Evolutionary conservation across 108 stramenopile genomes (phyloP), one percentile per base, ranked within the genome.

Genomic region (Schizochytrium sp.): DNA sequence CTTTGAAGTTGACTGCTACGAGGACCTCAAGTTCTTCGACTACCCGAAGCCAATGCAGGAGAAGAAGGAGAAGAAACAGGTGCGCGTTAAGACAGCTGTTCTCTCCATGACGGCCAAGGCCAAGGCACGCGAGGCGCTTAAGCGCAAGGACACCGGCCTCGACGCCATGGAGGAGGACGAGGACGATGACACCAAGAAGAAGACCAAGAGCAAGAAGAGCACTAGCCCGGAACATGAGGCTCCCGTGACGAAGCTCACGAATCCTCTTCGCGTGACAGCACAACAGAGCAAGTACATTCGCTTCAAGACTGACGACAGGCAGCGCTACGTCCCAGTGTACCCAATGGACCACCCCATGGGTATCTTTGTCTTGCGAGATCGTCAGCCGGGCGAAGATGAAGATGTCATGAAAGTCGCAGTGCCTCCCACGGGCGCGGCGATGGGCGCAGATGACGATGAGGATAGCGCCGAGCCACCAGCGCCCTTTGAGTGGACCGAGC

Each of bases 11-110:
- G 89, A 92, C 43, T 99, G 99, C 95, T 94, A 95, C 55, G 94
- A 96, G 5, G 96, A 95, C 60, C 98, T 98, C 3, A 96, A 96
- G 72, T 90, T 87, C 43, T 99, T 99, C 91, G 97, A 98, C 0
- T 98, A 99, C 89, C 99, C 98, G 18, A 97, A 98, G 93, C 95
- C 95, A 72, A 89, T 97, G 55, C 96, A 97, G 88, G 98, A 99
- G 94, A 99, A 99, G 93, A 98, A 98, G 93, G 98, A 98, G 92
- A 97, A 97, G 88, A 96, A 97, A 91, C 98, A 98, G 92, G 97
- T 98, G 93, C 95, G 96, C 21, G 98, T 99, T 5, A 96, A 97
- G 58, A 99, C 98, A 5, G 99, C 98, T 4, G 94, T 97, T 19
- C 95, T 99, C 29, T 98, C 98, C 59, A 99, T 98, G 55, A 98